These are phyloP conservation scores for Balamuthia mandrillaris DNA, from an alignment of 208 protist species.

Conservation along the genomic window DNA sequence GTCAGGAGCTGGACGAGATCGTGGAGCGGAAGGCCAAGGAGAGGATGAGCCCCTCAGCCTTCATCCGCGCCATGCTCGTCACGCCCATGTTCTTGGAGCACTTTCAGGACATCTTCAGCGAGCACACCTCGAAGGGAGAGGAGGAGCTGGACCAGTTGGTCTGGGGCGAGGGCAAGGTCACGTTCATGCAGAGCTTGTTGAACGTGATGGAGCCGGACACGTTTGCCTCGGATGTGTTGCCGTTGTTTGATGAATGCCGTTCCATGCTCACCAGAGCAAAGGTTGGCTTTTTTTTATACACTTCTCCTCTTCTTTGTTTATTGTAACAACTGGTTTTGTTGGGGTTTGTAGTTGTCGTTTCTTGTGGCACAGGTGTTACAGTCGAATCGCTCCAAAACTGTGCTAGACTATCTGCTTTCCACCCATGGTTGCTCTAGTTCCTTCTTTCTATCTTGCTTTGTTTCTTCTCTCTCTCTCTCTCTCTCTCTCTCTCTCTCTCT, in stretches of 20 bases:
- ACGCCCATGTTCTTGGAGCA: neutral
- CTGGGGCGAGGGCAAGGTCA: neutral
- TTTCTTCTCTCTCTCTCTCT: no score
- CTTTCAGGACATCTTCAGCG: neutral
- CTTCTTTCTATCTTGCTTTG: no score
- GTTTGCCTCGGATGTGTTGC: neutral
- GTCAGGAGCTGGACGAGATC: neutral
- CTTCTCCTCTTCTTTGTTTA: neutral
- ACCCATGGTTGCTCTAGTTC: no score
- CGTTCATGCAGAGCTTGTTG: neutral
- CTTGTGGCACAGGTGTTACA: neutral
- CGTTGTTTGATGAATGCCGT: neutral
- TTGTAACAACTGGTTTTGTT: neutral
- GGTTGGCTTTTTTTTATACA: neutral
- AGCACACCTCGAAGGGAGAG: neutral
- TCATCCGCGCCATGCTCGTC: neutral
- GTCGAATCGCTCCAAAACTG: neutral
- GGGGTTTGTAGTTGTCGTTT: neutral
- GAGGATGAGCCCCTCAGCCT: neutral
- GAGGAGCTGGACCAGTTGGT: neutral
- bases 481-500: no score
- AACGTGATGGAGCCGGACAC: neutral
- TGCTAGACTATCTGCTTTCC: neutral
- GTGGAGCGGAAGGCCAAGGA: neutral
- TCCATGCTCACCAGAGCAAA: neutral